Percentiles rank a stretch among this genome's conserved stretches.
Conservation (phyloP, 2,329 filamentous ascomycete genomes). For the Zarea fungicola region DNA sequence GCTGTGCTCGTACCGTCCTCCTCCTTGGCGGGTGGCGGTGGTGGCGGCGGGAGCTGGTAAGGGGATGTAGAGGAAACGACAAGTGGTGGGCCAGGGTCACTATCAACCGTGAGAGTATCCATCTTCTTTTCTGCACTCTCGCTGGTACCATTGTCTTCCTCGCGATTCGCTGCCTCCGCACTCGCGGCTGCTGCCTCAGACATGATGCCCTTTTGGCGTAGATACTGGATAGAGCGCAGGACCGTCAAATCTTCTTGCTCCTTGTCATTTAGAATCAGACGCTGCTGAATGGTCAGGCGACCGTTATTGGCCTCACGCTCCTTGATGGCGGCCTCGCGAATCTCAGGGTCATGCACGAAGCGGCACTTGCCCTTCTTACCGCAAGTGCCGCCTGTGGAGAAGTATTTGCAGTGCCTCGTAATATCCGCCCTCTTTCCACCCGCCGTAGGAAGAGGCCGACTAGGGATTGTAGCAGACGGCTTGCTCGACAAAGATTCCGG, state of each 20-base stretch:
- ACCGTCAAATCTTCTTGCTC: constrained; percentile 63
- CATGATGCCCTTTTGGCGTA: constrained; percentile 55
- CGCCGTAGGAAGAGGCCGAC: constrained; percentile 33
- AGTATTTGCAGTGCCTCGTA: constrained; percentile 65
- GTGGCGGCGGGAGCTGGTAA: constrained; percentile 27
- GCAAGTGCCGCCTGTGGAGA: constrained; percentile 62
- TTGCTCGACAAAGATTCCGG: constrained; percentile 50
- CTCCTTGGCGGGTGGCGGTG: constrained; percentile 29
- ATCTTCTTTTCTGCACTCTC: constrained; percentile 16
- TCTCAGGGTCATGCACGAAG: constrained; percentile 62
- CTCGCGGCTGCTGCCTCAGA: constrained; percentile 17
- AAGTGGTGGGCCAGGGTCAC: constrained; percentile 21
- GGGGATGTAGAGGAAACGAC: constrained; percentile 10
- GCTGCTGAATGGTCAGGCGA: constrained; percentile 60
- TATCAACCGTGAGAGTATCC: constrained; percentile 5
- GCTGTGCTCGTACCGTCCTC: constrained; percentile 19
- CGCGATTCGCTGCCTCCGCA: neutral
- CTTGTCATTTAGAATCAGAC: constrained; percentile 61
- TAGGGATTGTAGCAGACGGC: constrained; percentile 25
- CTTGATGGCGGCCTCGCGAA: constrained; percentile 57
- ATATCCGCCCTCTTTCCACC: constrained; percentile 55
- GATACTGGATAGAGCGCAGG: constrained; percentile 60
- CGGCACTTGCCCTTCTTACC: constrained; percentile 72
- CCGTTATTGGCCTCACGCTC: constrained; percentile 62
- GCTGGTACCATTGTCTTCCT: constrained; percentile 14